phyloP scores from a whole-genome alignment of 805 yeast species.

The Tetrapisispora nanseiensis region DNA sequence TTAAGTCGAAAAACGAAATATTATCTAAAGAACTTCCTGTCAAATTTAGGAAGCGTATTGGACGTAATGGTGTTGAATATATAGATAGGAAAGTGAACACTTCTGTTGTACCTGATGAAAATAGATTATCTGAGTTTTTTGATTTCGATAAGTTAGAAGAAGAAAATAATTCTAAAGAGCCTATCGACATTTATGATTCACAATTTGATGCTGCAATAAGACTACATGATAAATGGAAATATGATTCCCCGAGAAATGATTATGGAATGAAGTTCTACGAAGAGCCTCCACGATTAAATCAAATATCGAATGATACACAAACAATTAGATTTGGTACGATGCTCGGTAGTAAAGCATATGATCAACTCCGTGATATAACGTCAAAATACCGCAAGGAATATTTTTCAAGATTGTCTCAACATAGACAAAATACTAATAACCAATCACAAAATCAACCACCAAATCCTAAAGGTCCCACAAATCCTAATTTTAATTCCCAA shows the following conservation, averaged over 20 bases:
- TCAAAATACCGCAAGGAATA: slow-evolving; percentile 58
- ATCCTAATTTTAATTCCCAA: neutral
- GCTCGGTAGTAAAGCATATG: slow-evolving; percentile 81
- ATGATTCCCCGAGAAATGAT: slow-evolving; percentile 46
- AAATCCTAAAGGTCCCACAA: neutral
- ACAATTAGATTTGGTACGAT: slow-evolving; percentile 85
- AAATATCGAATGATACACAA: slow-evolving; percentile 78
- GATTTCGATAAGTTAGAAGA: slow-evolving; percentile 30
- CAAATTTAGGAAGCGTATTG: slow-evolving; percentile 63
- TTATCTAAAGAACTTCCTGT: slow-evolving; percentile 37
- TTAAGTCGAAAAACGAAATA: slow-evolving; percentile 23
- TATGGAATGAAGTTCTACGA: slow-evolving; percentile 45
- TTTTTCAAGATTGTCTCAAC: slow-evolving; percentile 28
- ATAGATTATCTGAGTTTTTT: slow-evolving; percentile 31
- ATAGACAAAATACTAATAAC: slow-evolving; percentile 21
- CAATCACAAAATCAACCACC: slow-evolving; percentile 10
- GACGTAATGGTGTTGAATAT: slow-evolving; percentile 59
- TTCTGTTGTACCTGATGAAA: slow-evolving; percentile 13
- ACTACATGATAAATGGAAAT: slow-evolving; percentile 54
- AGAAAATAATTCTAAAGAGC: slow-evolving; percentile 14
- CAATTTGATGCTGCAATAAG: slow-evolving; percentile 38
- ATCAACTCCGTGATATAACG: slow-evolving; percentile 60
- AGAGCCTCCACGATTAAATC: slow-evolving; percentile 78
- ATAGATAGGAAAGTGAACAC: slow-evolving; percentile 61
- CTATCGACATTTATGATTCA: slow-evolving; percentile 38